Conservation (phyloP, 2,329 filamentous ascomycete genomes). For the Colletotrichum chlorophyti region DNA sequence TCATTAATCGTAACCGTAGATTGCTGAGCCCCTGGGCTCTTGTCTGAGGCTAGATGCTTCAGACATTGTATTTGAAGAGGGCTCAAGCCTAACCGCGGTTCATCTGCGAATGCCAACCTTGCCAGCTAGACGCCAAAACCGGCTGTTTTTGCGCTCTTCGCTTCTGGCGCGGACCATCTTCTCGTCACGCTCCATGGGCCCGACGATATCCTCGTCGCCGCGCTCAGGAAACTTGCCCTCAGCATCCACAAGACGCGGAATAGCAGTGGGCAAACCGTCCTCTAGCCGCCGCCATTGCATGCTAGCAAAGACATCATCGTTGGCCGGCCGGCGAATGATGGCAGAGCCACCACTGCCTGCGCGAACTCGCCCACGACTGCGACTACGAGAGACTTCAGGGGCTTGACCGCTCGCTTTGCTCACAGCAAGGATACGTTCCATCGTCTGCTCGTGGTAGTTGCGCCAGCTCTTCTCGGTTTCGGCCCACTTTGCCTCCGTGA, state of each 20-base stretch:
- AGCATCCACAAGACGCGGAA: constrained; percentile 73
- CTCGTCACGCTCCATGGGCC: constrained; percentile 78
- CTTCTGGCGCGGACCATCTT: constrained; percentile 56
- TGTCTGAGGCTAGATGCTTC: background rate
- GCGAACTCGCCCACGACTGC: constrained; percentile 47
- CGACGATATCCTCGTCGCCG: constrained; percentile 91
- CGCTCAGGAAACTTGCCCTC: constrained; percentile 87
- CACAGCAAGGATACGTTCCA: constrained; percentile 54
- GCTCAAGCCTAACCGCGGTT: background rate
- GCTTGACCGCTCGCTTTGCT: constrained; percentile 40
- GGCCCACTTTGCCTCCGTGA: constrained; percentile 90
- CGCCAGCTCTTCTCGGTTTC: constrained; percentile 80
- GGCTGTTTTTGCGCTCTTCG: constrained; percentile 51
- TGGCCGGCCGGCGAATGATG: constrained; percentile 38
- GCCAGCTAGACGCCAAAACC: constrained; percentile 57
- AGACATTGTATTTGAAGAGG: background rate
- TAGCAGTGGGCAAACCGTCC: constrained; percentile 66
- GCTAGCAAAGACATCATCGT: constrained; percentile 48
- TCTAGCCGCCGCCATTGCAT: constrained; percentile 54
- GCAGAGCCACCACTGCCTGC: constrained; percentile 48
- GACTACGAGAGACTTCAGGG: constrained; percentile 42
- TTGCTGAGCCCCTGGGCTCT: background rate
- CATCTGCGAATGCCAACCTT: constrained; percentile 45
- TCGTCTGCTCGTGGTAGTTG: constrained; percentile 69
- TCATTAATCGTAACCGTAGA: constrained; percentile 21